Evolutionary conservation across 2,329 filamentous ascomycete genomes (phyloP), one percentile per base, ranked within the genome.

Genomic region (Orbilia ellipsospora): DNA sequence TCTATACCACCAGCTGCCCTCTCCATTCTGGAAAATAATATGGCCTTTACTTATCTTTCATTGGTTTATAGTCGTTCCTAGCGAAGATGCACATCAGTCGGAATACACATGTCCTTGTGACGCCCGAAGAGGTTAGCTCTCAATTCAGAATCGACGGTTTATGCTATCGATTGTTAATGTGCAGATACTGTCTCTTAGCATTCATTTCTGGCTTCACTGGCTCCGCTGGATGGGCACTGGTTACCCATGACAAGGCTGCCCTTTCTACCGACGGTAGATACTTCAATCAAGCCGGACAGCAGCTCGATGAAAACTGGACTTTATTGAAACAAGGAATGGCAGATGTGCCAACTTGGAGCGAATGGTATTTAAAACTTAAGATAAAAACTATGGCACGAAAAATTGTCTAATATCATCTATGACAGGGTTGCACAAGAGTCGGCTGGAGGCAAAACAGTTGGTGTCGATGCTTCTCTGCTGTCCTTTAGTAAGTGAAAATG

Each of bases 31-130:
- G 23, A 23, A 2, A 23, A 23, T 2, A 23, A 65, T 67, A 73
- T 66, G 2, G 23, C 23, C 23, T 45, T 51, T 77, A 78, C 31
- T 26, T 18, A 54, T 78, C 80, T 84, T 86, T 85, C 80, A 79
- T n/a, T 36, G 18, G 57, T 45, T 2, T 40, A 61, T 81, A 98
- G 94, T 99, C 81, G 88, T 98, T 5, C 95, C 95, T 0, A 97
- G 94, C 40, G 95, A 98, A 87, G 95, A 99, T 82, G 94, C 92
- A 81, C 95, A 99, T 82, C 92, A 94, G 79, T 98, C 94, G 79
- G 95, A 99, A 84, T 99, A 99, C 83, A 97, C 97, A 82, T 95
- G 95, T 60, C 90, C 90, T n/a, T 97, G 93, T 82, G 95, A 99
- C 85, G 94, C 88, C 76, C 90, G 95, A 79, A 90, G 95, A 88